A percentile compares a stretch with the other conserved stretches of the same genome.
phyloP scores from a whole-genome alignment of 2,329 filamentous ascomycete species.

The Aspergillus bombycis region DNA sequence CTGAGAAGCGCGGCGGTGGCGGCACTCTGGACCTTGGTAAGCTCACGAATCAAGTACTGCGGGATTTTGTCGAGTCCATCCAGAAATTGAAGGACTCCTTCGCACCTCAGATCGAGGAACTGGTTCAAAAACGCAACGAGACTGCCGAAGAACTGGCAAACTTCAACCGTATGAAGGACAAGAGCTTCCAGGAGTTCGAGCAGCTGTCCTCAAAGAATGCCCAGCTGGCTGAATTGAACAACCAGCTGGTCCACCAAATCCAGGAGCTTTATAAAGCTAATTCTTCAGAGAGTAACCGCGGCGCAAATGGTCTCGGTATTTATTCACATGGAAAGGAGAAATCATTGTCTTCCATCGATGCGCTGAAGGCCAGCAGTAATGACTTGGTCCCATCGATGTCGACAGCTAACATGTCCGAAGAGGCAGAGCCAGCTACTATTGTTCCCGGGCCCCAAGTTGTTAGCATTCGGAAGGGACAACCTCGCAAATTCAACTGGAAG shows the following conservation, averaged over 20 bases:
- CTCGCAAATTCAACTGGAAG: constrained; percentile 99
- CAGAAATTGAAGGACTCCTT: constrained; percentile 80
- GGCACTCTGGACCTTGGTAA: constrained; percentile 78
- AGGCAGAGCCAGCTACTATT: constrained; percentile 63
- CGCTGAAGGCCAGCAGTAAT: constrained; percentile 47
- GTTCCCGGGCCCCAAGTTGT: constrained; percentile 85
- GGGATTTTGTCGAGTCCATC: constrained; percentile 64
- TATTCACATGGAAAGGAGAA: constrained; percentile 60
- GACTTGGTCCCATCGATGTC: constrained; percentile 63
- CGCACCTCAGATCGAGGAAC: constrained; percentile 74
- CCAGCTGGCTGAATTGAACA: constrained; percentile 92
- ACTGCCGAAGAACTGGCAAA: constrained; percentile 82
- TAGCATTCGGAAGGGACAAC: constrained; percentile 90
- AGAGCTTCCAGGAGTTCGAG: constrained; percentile 93
- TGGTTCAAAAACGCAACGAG: constrained; percentile 84
- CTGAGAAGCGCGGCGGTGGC: constrained; percentile 79
- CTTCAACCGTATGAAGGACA: constrained; percentile 83
- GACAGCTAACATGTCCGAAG: constrained; percentile 61
- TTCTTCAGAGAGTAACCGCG: constrained; percentile 37
- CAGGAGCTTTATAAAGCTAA: constrained; percentile 88
- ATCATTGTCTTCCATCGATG: constrained; percentile 49
- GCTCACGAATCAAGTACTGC: constrained; percentile 63
- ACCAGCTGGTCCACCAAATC: constrained; percentile 90
- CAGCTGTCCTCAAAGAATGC: constrained; percentile 92
- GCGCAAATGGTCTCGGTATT: constrained; percentile 63